Base-by-base conservation (phyloP, 805 yeast genomes). In the Nakazawaea anatomiae region DNA sequence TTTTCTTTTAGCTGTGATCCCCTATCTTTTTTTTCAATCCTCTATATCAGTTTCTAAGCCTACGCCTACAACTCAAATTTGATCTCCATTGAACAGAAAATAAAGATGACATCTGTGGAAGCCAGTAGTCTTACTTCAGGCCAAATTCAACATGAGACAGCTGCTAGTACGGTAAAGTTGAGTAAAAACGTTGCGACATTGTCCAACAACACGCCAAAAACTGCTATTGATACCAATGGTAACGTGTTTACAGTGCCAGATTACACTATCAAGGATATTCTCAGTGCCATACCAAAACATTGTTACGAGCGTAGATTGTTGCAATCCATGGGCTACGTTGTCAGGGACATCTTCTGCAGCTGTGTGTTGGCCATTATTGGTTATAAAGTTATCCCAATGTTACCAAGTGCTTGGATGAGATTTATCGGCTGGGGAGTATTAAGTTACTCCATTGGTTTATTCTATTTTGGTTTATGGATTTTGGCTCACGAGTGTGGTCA, bases 401-500 rank as follows among this genome's bases (percentile, higher is more conserved):
- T 77, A 14, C 64, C 65, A 27, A 62, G 68, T 34, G 50, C 56
- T 32, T 48, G 38, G 44, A 47, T 65, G 11, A 70, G 82, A 60
- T 71, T 71, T 52, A 67, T 65, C 1, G 63, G 72, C 6, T 78
- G 77, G 79, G 56, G 59, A 49, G 60, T 67, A 30, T 69, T 73
- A 55, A 64, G 74, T 42, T 67, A 64, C 56, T 52, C 62, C 53
- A 65, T 71, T 55, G 78, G 83, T 50, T 66, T 78, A 52, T 73
- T 77, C 56, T 80, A 81, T 6, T 74, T 78, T 51, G 85, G 86
- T 42, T 63, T 79, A 47, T 80, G 85, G 85, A 77, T 80, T 54
- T 64, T 80, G 61, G 83, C 83, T 44, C 85, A 79, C 61, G 84
- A 79, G 65, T 80, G 85, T 70, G 85, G 85, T 41, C 86, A 80